A percentile compares a stretch with the other conserved stretches of the same genome.
Conservation (phyloP, 108 stramenopile species). For the Fistulifera pelliculosa region DNA sequence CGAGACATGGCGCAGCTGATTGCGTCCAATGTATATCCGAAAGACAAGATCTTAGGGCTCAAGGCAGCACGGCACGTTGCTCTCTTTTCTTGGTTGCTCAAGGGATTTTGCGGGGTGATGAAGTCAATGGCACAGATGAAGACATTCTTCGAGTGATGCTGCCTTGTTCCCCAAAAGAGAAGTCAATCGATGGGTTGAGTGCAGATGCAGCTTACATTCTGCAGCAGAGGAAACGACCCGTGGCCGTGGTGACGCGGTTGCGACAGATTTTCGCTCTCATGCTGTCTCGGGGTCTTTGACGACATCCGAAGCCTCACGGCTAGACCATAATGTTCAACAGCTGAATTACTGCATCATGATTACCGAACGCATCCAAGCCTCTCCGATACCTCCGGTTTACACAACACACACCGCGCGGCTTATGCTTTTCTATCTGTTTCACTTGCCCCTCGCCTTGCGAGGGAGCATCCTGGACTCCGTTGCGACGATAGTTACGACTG, state of each 20-base stretch:
- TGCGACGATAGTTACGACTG: constrained; percentile 11
- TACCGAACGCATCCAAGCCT: constrained; percentile 27
- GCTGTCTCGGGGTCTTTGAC: constrained; percentile 11
- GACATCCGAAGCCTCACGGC: constrained; percentile 23
- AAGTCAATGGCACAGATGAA: constrained; percentile 14
- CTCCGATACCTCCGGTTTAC: constrained; percentile 41
- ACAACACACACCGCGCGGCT: constrained; percentile 32
- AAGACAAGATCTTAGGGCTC: constrained; percentile 23
- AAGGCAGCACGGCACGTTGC: constrained; percentile 34
- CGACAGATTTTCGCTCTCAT: constrained; percentile 33
- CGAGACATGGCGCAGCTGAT: constrained; percentile 39
- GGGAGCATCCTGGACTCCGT: constrained; percentile 15
- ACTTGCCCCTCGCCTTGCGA: constrained; percentile 28
- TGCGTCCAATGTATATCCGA: constrained; percentile 25
- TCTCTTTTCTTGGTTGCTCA: constrained; percentile 48
- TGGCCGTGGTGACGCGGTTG: constrained; percentile 28
- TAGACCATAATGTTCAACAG: constrained; percentile 24
- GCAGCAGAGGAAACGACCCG: constrained; percentile 29
- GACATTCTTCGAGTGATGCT: constrained; percentile 14
- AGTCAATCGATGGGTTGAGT: neutral
- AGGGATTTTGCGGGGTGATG: constrained; percentile 28
- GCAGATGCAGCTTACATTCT: constrained; percentile 28
- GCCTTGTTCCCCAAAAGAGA: neutral
- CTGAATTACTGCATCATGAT: constrained; percentile 23
- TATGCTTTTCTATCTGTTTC: constrained; percentile 32